Conservation (phyloP, 2,329 filamentous ascomycete species). For the Penicillium sp. region DNA sequence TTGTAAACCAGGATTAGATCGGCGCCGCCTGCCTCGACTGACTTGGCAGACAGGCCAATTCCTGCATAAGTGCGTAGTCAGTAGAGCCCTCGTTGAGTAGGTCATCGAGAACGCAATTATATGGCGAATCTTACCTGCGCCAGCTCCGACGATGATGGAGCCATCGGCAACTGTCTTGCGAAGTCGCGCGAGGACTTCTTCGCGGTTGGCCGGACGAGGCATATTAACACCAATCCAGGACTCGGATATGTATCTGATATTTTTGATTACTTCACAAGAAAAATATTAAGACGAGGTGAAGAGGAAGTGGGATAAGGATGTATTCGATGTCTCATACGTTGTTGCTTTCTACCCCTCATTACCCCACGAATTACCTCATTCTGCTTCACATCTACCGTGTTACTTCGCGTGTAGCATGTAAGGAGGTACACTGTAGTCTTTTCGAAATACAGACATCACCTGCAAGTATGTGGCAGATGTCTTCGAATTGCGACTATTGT, state of each 20-base stretch:
- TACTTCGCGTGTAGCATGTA: no score
- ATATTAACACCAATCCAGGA: background rate
- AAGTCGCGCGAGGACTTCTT: slow-evolving; percentile 58
- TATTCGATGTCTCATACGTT: background rate
- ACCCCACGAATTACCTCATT: slow-evolving; percentile 19
- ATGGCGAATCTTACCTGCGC: slow-evolving; percentile 50
- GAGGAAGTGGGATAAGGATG: no score
- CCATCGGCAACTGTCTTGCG: slow-evolving; percentile 56
- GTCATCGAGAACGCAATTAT: background rate
- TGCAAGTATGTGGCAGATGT: no score
- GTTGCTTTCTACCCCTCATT: slow-evolving; percentile 2
- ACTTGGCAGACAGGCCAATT: slow-evolving; percentile 70
- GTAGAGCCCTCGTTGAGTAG: background rate
- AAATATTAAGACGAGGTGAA: background rate
- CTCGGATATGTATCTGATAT: background rate
- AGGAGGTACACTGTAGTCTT: no score
- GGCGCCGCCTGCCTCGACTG: slow-evolving; percentile 66
- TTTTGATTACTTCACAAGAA: background rate
- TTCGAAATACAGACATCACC: no score
- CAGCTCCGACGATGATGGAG: slow-evolving; percentile 66
- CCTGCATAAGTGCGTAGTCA: slow-evolving; percentile 42
- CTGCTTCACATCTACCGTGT: background rate
- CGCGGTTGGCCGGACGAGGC: slow-evolving; percentile 48
- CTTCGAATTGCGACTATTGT: no score
- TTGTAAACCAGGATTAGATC: slow-evolving; percentile 74